Evolutionary conservation across 2,329 filamentous ascomycete species (phyloP), one percentile per base, ranked within the genome.

Genomic region (Aureobasidium melanogenum): DNA sequence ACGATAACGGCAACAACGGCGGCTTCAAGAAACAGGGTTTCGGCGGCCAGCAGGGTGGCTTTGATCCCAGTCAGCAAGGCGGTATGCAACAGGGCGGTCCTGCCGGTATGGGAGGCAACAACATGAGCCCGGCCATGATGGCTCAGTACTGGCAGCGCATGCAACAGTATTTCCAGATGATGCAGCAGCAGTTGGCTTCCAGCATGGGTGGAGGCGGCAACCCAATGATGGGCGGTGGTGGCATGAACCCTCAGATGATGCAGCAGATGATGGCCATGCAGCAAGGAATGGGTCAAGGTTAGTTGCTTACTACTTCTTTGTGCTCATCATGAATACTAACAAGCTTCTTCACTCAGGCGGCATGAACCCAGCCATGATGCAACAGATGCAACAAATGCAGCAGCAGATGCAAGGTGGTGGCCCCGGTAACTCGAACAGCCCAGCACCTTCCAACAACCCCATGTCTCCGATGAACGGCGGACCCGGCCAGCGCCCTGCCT

Each of bases 81-180:
- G 55, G 47, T 46, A 43, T 72, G 72, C 52, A 72, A 74, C 60
- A 75, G 77, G 63, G 64, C 62, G 62, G 63, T 63, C 50, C 48
- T 63, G 59, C 52, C 61, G 60, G 65, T 48, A 67, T 68, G 24
- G 68, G 70, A 28, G 72, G 75, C 43, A 73, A 75, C 59, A 80
- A 83, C 64, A 95, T 97, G 89, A 95, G 89, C 22, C 93, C 93
- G 0, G 91, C 96, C 70, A 87, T 96, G 80, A 97, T 97, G 91
- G 94, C 94, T 2, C 92, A 97, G 73, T 97, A 97, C 77, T 96
- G 94, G 85, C 91, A 96, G 74, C 86, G 92, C 51, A 97, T 99
- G 93, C 94, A 99, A 75, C 90, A 96, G 73, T 96, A 96, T 76
- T 95, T 97, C 74, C 82, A 87, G 62, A 87, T 96, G 83, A 94